Conservation (phyloP, 1,284 basidiomycete genomes). For the Austroboletus niveus region DNA sequence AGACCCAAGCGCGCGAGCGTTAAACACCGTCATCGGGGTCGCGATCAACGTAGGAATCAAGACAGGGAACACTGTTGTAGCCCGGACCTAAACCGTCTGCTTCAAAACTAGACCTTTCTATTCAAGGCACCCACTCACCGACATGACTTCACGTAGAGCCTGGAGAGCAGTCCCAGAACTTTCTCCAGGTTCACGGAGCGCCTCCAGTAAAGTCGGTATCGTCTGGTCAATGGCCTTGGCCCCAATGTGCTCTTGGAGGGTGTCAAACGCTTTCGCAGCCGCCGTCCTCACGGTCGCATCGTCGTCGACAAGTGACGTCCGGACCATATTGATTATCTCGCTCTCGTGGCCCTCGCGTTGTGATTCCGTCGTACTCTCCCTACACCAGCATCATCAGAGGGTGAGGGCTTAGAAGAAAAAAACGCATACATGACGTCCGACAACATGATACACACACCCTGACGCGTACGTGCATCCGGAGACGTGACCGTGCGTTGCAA, state of each 20-base stretch:
- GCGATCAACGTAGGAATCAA: slow-evolving; percentile 91
- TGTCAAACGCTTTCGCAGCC: slow-evolving; percentile 93
- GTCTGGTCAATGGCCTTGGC: slow-evolving; percentile 94
- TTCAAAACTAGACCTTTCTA: neutral
- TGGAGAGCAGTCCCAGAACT: slow-evolving; percentile 93
- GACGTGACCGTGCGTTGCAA: slow-evolving; percentile 72
- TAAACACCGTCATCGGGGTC: slow-evolving; percentile 92
- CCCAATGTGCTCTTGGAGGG: slow-evolving; percentile 88
- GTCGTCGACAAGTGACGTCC: slow-evolving; percentile 85
- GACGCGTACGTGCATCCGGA: slow-evolving; percentile 71
- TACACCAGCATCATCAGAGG: slow-evolving; percentile 30
- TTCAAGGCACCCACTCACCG: slow-evolving; percentile 50
- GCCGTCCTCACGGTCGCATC: slow-evolving; percentile 87
- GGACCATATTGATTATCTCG: slow-evolving; percentile 85
- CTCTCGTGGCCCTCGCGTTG: slow-evolving; percentile 92
- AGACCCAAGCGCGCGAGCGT: slow-evolving; percentile 88
- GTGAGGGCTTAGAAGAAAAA: neutral
- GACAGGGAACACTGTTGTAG: slow-evolving; percentile 96
- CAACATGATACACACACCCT: slow-evolving; percentile 87
- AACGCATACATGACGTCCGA: slow-evolving; percentile 79
- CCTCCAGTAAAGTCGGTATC: slow-evolving; percentile 92
- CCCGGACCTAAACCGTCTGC: slow-evolving; percentile 62
- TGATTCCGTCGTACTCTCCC: slow-evolving; percentile 80
- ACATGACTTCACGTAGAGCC: slow-evolving; percentile 94
- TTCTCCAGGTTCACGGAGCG: slow-evolving; percentile 87